Base-by-base conservation (phyloP, 1,139 yeast species). In the Debaryomyces subglobosus region DNA sequence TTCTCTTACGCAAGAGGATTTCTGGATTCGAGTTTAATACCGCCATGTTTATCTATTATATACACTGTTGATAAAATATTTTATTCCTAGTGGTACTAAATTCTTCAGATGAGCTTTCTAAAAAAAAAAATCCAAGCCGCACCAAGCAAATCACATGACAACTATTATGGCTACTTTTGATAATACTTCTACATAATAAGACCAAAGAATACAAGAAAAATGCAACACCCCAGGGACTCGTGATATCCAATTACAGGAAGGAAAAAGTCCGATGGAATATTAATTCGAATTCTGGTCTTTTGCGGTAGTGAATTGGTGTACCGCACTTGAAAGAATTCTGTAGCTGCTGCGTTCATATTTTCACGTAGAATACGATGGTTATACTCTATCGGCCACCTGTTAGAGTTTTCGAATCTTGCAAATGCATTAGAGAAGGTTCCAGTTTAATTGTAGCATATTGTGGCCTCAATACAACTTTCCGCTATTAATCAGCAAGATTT, bases 21-120 rank as follows among this genome's bases (percentile, higher is more conserved):
- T 87, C 94, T 37, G 94, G 94, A 64, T 85, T 86, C 23, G 87
- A 78, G 64, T 85, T 84, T 50, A 85, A 70, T 45, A 79, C 68
- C 49, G 79, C 82, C 80, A 76, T 76, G n/a, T 35, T 35, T 27
- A 25, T 39, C n/a, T 37, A 37, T 24, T 9, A 7, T 37, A 18
- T 35, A 21, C 10, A 37, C 30, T 25, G 24, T 9, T 37, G 30
- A 23, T 24, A 16, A 25, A 37, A 35, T 35, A 35, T 35, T 35
- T 32, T 32, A 32, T 21, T 10, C 32, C 15, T 13, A 13, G 40
- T 2, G 13, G 13, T 21, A 37, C 25, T 23, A 23, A 37, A 23
- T 24, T 37, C 40, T 37, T 37, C 13, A 30, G 43, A 40, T 40
- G 43, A 40, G 43, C 43, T 40, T 27, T 6, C 5, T 12, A 52